A percentile compares a stretch with the other conserved stretches of the same genome.
Conservation (phyloP, 306 rosid genomes). For the Cucumis cinereus region DNA sequence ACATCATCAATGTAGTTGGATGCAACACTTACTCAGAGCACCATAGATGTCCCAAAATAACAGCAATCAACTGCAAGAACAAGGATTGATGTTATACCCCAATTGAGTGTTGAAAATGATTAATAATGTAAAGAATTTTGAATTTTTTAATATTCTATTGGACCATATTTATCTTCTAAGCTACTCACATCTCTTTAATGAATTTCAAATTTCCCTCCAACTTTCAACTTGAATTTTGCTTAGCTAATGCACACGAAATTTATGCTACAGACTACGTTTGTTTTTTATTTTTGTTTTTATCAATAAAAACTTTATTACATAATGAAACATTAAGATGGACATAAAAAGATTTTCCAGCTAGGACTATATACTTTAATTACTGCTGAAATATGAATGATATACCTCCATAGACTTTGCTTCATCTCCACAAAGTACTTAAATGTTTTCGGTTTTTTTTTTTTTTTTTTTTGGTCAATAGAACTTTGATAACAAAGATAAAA, state of each 20-base stretch:
- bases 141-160: not conserved
- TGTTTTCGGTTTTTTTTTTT: not conserved
- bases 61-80: constrained; percentile 69
- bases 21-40: constrained; percentile 71
- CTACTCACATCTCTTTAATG: not conserved
- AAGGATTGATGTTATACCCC: constrained; percentile 7
- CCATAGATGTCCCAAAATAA: constrained; percentile 87
- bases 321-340: not conserved
- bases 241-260: not conserved
- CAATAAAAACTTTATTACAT: not conserved
- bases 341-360: not conserved
- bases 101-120: not conserved
- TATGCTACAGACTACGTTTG: not conserved
- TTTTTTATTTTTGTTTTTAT: not conserved
- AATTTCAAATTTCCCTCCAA: not conserved
- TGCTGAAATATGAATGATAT: not conserved
- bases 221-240: not conserved
- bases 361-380: not conserved
- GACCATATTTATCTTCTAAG: not conserved
- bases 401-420: not conserved
- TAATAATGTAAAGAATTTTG: not conserved
- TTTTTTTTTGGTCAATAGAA: not conserved
- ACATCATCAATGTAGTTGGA: not conserved
- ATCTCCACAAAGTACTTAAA: not conserved
- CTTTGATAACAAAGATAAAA: not conserved